Evolutionary conservation across 768 basidiomycete genomes (phyloP).

Genomic region (Chalciporus pseudorubinellus): DNA sequence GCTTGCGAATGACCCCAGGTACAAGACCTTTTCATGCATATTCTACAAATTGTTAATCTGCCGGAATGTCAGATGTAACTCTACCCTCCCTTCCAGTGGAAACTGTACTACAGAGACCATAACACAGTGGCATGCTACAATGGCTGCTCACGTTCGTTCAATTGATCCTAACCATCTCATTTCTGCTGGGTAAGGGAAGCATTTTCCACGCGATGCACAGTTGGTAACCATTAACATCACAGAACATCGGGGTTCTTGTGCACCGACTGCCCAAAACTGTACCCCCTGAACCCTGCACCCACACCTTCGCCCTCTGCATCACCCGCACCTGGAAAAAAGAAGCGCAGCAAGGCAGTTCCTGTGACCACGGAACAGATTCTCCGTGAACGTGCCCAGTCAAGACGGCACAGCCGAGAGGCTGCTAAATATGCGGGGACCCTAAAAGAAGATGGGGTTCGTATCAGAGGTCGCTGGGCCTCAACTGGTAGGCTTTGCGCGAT

Average conservation of each 20-base stretch:
- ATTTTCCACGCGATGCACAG: not conserved
- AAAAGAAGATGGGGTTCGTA: slow-evolving; percentile 40
- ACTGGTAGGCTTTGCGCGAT: slow-evolving; percentile 38
- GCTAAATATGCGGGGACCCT: slow-evolving; percentile 34
- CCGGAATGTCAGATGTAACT: slow-evolving; percentile 48
- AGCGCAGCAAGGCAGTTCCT: slow-evolving; percentile 37
- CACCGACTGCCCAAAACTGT: slow-evolving; percentile 53
- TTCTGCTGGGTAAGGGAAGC: slow-evolving; percentile 51
- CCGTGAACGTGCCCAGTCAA: slow-evolving; percentile 45
- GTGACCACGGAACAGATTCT: slow-evolving; percentile 48
- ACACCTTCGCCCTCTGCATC: slow-evolving; percentile 40
- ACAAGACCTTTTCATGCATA: not conserved
- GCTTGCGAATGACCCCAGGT: slow-evolving; percentile 67
- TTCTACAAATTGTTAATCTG: not conserved
- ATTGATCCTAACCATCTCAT: slow-evolving; percentile 65
- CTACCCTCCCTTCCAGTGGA: slow-evolving; percentile 42
- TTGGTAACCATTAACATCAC: slow-evolving; percentile 17
- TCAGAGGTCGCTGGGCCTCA: slow-evolving; percentile 61
- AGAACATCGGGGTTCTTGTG: slow-evolving; percentile 59
- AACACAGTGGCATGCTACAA: slow-evolving; percentile 52
- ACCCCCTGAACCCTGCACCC: slow-evolving; percentile 34
- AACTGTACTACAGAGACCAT: slow-evolving; percentile 50
- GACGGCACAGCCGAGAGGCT: slow-evolving; percentile 43
- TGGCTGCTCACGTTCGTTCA: slow-evolving; percentile 43
- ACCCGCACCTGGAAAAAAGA: slow-evolving; percentile 37